Evolutionary conservation across 192 early-diverging fungal species (phyloP).

Genomic region (Gryganskiella cystojenkinii): DNA sequence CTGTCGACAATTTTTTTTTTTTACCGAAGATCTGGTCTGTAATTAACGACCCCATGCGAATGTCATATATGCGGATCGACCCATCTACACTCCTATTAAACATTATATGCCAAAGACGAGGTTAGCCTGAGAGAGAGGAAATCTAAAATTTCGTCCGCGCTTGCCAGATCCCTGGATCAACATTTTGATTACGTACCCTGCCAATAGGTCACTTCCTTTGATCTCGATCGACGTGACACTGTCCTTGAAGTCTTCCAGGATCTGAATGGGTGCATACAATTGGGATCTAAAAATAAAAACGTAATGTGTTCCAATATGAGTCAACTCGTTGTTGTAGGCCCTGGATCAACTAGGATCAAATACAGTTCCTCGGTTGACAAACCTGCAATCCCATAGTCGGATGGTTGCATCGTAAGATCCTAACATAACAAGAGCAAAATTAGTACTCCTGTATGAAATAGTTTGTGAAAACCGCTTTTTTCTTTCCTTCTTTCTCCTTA

Average conservation of each 20-base stretch:
- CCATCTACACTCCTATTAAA: slow-evolving; percentile 76
- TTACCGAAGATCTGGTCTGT: slow-evolving; percentile 76
- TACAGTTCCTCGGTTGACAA: too few species aligned
- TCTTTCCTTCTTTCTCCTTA: slow-evolving; percentile 28
- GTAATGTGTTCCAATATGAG: background rate
- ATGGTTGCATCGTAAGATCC: slow-evolving; percentile 78
- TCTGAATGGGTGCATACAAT: slow-evolving; percentile 78
- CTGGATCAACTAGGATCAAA: too few species aligned
- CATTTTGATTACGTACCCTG: slow-evolving; percentile 63
- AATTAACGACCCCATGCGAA: slow-evolving; percentile 73
- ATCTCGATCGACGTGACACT: slow-evolving; percentile 83
- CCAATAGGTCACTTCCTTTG: slow-evolving; percentile 76
- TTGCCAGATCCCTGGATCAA: too few species aligned
- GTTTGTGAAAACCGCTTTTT: too few species aligned
- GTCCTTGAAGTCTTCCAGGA: slow-evolving; percentile 87
- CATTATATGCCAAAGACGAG: background rate
- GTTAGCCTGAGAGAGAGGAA: background rate
- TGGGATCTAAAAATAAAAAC: slow-evolving; percentile 55
- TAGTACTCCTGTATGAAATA: too few species aligned
- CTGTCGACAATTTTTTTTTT: slow-evolving; percentile 9
- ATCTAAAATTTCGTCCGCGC: slow-evolving; percentile 80
- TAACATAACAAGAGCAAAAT: slow-evolving; percentile 14
- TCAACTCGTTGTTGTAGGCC: too few species aligned
- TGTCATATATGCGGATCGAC: slow-evolving; percentile 79
- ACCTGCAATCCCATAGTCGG: slow-evolving; percentile 84